Conservation (phyloP, 441 rosid genomes). For the Kokia cookei region DNA sequence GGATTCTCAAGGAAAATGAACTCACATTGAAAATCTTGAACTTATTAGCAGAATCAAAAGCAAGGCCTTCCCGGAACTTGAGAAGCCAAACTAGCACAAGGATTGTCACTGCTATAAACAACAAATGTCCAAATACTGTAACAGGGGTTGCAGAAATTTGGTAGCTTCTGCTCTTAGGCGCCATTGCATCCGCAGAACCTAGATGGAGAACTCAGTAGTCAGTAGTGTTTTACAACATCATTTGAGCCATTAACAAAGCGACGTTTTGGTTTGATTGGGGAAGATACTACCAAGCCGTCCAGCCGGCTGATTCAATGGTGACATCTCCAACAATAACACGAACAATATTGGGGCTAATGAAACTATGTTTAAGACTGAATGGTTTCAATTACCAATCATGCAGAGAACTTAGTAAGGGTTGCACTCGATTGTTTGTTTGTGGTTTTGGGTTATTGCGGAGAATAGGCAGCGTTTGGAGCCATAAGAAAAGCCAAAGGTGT, state of each 20-base stretch:
- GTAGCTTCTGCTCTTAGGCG: slow-evolving; percentile 24
- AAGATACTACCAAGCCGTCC: slow-evolving; percentile 11
- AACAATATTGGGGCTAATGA: background rate
- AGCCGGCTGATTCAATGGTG: slow-evolving; percentile 9
- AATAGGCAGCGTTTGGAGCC: background rate
- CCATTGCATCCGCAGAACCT: slow-evolving; percentile 13
- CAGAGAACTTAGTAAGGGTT: background rate
- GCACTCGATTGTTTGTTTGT: background rate
- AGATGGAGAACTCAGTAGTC: background rate
- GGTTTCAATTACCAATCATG: background rate
- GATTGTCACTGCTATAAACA: slow-evolving; percentile 28
- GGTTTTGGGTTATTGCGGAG: background rate
- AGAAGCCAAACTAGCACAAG: slow-evolving; percentile 56
- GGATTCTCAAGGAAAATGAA: background rate
- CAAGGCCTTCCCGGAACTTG: slow-evolving; percentile 27
- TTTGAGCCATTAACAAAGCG: background rate
- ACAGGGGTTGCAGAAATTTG: slow-evolving; percentile 30
- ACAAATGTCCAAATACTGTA: slow-evolving; percentile 32
- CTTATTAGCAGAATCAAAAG: slow-evolving; percentile 26
- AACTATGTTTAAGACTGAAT: background rate
- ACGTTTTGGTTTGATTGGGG: background rate
- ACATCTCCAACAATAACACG: background rate
- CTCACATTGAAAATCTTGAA: slow-evolving; percentile 39
- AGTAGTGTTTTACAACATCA: background rate
- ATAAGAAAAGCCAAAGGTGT: background rate